Percentiles rank a stretch among this genome's conserved stretches.
These are phyloP conservation scores for Umbelopsis sp. DNA, from an alignment of 192 early-diverging fungal genomes.

Conservation along the genomic window DNA sequence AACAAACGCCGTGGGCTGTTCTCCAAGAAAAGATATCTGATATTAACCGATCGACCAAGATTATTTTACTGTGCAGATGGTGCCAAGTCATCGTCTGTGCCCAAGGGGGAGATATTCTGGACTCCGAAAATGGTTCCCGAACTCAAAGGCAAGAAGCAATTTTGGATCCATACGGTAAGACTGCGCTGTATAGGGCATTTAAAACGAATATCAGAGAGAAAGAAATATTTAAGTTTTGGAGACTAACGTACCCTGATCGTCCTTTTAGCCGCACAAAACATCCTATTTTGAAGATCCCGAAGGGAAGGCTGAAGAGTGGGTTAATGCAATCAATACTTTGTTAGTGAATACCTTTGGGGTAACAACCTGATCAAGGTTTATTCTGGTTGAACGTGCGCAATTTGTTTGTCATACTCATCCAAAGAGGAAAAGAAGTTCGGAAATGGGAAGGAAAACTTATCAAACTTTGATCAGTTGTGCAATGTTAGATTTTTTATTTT, in stretches of 20 bases:
- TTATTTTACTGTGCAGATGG: constrained; percentile 65
- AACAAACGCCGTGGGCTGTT: constrained; percentile 58
- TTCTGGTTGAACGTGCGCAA: not conserved
- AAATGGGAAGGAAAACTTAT: not conserved
- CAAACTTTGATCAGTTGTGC: not conserved
- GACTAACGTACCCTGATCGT: not conserved
- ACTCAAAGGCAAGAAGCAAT: constrained; percentile 59
- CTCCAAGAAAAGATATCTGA: constrained; percentile 58
- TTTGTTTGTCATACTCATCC: not conserved
- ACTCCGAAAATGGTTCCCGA: constrained; percentile 56
- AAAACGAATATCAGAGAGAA: not conserved
- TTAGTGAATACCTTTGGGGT: constrained; percentile 47
- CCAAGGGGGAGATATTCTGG: constrained; percentile 66
- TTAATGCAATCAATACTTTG: constrained; percentile 49
- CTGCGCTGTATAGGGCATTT: not conserved
- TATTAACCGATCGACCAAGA: constrained; percentile 72
- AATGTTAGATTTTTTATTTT: not conserved
- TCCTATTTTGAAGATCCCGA: constrained; percentile 58
- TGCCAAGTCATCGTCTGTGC: constrained; percentile 20
- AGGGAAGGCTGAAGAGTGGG: constrained; percentile 51
- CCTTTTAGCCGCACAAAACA: constrained; percentile 48
- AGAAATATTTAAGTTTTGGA: not conserved
- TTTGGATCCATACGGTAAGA: constrained; percentile 64
- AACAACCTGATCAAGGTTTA: constrained; percentile 16
- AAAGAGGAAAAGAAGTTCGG: not conserved